Evolutionary conservation across 108 stramenopile species (phyloP), one percentile per base, ranked within the genome.

Genomic region (Cyclotella baltica): DNA sequence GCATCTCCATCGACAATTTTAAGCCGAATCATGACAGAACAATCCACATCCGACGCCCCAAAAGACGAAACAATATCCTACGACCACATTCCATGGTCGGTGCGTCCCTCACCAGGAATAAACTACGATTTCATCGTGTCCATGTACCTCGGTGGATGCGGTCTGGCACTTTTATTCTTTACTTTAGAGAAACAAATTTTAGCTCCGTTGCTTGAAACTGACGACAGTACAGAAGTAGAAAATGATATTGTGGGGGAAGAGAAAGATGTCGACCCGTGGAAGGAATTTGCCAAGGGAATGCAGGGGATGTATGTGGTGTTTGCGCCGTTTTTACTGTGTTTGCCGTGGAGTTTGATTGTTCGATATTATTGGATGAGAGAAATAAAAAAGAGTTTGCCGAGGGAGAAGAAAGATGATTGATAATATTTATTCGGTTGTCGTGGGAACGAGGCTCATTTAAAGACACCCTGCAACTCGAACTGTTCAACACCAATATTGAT

Each of bases 241-340:
- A 35, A 30, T 52, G 40, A 47, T 38, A 50, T 3, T 36, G 37
- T 56, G 10, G 36, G 50, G 2, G 69, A 38, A 61, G 23, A 55
- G 36, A 50, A 67, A 31, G 81, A 59, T 19, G 64, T 46, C 11
- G 77, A 74, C 35, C 71, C 63, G 34, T 74, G 71, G 77, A 78
- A 83, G 51, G 81, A 83, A 52, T 83, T 83, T 66, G 77, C 81
- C 0, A 67, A 58, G 37, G 72, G 77, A 0, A 73, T 83, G 77
- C 37, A 70, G 56, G 81, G 81, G 27, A 78, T 83, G 81, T 74
- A 83, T 38, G 40, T 78, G 2, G 65, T 83, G 25, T 83, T 83
- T 78, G 46, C 66, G 9, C 77, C 77, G 11, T 83, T 83, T 66
- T 28, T 67, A 30, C 77, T 77, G 56, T 83, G 81, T 51, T 48